A percentile compares a stretch with the other conserved stretches of the same genome.
Conservation (phyloP, 1,284 basidiomycete genomes). For the Vanrija sp. region DNA sequence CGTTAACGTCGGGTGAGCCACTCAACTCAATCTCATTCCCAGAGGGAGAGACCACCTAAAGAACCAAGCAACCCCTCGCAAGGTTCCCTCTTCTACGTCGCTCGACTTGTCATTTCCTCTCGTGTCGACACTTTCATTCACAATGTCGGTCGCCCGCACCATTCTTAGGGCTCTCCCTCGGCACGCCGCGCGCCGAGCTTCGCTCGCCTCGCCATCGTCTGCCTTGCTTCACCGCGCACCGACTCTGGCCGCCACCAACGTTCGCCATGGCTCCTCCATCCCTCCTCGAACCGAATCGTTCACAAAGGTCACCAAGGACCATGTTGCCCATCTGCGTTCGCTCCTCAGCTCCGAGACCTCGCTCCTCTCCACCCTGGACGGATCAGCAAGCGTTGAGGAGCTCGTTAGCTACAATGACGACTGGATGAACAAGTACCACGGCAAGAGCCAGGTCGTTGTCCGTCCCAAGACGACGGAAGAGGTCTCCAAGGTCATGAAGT, state of each 20-base stretch:
- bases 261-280: constrained; percentile 38
- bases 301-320: constrained; percentile 50
- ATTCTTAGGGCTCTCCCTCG: constrained; percentile 12
- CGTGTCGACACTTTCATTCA: not conserved
- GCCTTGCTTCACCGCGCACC: not conserved
- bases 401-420: constrained; percentile 81
- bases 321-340: constrained; percentile 51
- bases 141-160: constrained; percentile 19
- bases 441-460: constrained; percentile 75
- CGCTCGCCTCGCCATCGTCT: not conserved
- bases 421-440: constrained; percentile 97
- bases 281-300: constrained; percentile 43
- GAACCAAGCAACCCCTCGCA: not conserved
- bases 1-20: too few species aligned
- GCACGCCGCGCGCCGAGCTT: constrained; percentile 4
- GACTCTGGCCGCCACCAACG: not conserved
- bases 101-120: too few species aligned
- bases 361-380: constrained; percentile 52
- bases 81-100: not conserved
- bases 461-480: constrained; percentile 84
- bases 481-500: constrained; percentile 80
- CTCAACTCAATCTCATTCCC: too few species aligned
- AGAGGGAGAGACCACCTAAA: too few species aligned
- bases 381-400: constrained; percentile 56
- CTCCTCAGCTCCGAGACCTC: constrained; percentile 51